Conservation (phyloP, 108 stramenopile genomes). For the Pseudonitzschia delicatissima region DNA sequence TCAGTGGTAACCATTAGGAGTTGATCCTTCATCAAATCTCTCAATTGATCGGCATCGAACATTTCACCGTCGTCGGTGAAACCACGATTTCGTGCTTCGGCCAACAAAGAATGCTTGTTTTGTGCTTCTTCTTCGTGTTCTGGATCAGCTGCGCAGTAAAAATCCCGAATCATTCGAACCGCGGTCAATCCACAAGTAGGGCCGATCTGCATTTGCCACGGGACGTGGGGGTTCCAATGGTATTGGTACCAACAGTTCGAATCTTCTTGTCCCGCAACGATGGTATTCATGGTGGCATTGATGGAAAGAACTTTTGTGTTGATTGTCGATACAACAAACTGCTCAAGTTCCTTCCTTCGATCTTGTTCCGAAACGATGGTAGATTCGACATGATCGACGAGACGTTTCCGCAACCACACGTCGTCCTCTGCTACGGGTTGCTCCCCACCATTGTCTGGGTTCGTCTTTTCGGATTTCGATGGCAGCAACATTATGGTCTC, state of each 20-base stretch:
- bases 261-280: not conserved
- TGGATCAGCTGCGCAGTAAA: not conserved
- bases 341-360: slow-evolving; percentile 19
- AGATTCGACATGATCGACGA: slow-evolving; percentile 33
- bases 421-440: slow-evolving; percentile 11
- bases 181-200: slow-evolving; percentile 47
- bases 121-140: not conserved
- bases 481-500: slow-evolving; percentile 29
- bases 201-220: slow-evolving; percentile 41
- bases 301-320: not conserved
- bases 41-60: slow-evolving; percentile 31
- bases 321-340: not conserved
- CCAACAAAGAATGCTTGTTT: slow-evolving; percentile 16
- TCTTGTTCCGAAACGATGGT: slow-evolving; percentile 1
- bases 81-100: slow-evolving; percentile 25
- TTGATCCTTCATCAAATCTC: slow-evolving; percentile 14
- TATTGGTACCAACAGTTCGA: not conserved
- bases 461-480: not conserved
- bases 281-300: not conserved
- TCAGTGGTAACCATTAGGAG: not conserved
- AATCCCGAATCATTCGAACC: slow-evolving; percentile 36
- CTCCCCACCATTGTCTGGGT: not conserved
- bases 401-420: slow-evolving; percentile 40
- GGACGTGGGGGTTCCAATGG: slow-evolving; percentile 14
- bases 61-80: slow-evolving; percentile 44